These are phyloP conservation scores for Puccinia brachypodii DNA, from an alignment of 1,284 basidiomycete species.

Conservation along the genomic window DNA sequence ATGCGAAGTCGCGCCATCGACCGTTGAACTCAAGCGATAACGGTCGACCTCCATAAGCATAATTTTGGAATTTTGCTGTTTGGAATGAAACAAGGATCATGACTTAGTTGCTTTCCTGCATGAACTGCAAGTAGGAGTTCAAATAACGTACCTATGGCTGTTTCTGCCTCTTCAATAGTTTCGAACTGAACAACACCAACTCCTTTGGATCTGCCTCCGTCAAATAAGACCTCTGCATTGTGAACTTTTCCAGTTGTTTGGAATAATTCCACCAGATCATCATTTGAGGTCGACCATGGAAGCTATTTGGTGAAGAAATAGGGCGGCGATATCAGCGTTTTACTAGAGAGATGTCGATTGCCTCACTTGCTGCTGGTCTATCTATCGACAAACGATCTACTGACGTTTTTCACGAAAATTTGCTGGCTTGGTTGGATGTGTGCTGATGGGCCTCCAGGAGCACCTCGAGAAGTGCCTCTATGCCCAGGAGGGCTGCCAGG, in stretches of 20 bases:
- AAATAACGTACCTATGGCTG: constrained; percentile 67
- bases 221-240: constrained; percentile 88
- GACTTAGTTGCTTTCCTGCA: constrained; percentile 60
- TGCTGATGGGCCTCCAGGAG: constrained; percentile 58
- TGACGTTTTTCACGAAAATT: constrained; percentile 94
- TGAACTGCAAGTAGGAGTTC: background rate
- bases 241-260: constrained; percentile 95
- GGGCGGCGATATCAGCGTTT: background rate
- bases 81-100: constrained; percentile 2
- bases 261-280: constrained; percentile 95
- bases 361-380: background rate
- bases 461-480: constrained; percentile 56
- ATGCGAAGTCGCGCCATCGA: constrained; percentile 49
- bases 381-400: constrained; percentile 57
- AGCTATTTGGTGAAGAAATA: constrained; percentile 63
- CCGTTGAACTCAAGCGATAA: constrained; percentile 50
- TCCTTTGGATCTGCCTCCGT: constrained; percentile 81
- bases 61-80: constrained; percentile 52
- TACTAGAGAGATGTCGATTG: background rate
- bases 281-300: constrained; percentile 98
- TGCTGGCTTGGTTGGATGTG: constrained; percentile 81
- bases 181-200: constrained; percentile 92
- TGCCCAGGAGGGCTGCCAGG: constrained; percentile 54
- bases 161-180: constrained; percentile 83
- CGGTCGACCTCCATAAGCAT: constrained; percentile 53